Evolutionary conservation across 768 basidiomycete genomes (phyloP).

Genomic region (Phylloporus arenicola): DNA sequence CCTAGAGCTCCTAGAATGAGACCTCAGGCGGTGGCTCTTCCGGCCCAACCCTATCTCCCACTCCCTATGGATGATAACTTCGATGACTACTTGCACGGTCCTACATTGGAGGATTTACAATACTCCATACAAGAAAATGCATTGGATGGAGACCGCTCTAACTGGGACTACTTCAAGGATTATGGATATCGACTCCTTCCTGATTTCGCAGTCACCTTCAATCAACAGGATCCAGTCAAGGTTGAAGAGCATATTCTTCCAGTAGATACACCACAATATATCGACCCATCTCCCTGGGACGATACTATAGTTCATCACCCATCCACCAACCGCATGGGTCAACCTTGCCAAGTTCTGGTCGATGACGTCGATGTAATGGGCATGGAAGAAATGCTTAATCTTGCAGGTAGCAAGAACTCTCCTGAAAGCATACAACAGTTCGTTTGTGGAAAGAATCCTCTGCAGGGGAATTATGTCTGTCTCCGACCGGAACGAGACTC

Average conservation of each 20-base stretch:
- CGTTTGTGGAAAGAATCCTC: not conserved
- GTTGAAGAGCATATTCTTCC: slow-evolving; percentile 1
- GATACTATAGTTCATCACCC: not conserved
- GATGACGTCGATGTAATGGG: slow-evolving; percentile 3
- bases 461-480: slow-evolving; percentile 1
- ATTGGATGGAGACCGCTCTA: not conserved
- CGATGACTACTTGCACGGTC: not conserved
- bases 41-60: not conserved
- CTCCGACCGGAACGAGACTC: not conserved
- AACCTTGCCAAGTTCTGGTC: not conserved
- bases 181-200: slow-evolving; percentile 2
- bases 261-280: not conserved
- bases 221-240: not conserved
- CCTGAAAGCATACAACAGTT: not conserved
- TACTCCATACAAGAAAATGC: not conserved
- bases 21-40: not conserved
- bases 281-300: not conserved
- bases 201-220: slow-evolving; percentile 1
- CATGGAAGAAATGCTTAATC: not conserved
- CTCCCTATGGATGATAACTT: slow-evolving; percentile 1
- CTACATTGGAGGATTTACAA: slow-evolving; percentile 4
- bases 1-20: not conserved
- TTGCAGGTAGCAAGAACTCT: not conserved
- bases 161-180: slow-evolving; percentile 7
- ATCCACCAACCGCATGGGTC: not conserved